A percentile compares a stretch with the other conserved stretches of the same genome.
Evolutionary conservation across 495 filamentous ascomycete species (phyloP).

Genomic region (Penicillium goetzii): DNA sequence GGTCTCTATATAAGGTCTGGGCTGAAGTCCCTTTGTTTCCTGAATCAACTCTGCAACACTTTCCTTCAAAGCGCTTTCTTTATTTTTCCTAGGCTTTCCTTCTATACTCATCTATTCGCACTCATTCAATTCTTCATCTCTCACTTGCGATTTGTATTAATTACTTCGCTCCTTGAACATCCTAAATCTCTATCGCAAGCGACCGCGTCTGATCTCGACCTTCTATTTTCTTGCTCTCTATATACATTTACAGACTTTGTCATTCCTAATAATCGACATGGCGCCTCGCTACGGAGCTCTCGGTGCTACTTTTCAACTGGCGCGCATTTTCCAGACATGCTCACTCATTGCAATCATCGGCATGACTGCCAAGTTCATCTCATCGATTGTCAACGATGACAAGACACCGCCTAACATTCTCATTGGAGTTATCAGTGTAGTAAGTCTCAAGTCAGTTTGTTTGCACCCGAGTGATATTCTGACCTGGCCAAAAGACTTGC

Average conservation of each 20-base stretch:
- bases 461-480: background rate
- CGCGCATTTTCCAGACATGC: slow-evolving; percentile 70
- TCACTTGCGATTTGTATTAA: background rate
- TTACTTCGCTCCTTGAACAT: background rate
- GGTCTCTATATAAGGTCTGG: slow-evolving; percentile 13
- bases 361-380: slow-evolving; percentile 80
- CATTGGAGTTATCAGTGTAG: slow-evolving; percentile 76
- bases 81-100: background rate
- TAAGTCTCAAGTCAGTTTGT: slow-evolving; percentile 52
- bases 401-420: slow-evolving; percentile 70
- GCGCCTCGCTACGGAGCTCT: slow-evolving; percentile 64
- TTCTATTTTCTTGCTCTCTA: background rate
- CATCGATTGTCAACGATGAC: slow-evolving; percentile 67
- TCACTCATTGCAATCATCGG: slow-evolving; percentile 81
- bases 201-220: background rate
- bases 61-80: slow-evolving; percentile 5
- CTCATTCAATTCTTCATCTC: background rate
- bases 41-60: slow-evolving; percentile 6
- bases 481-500: slow-evolving; percentile 57
- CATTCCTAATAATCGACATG: slow-evolving; percentile 27
- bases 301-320: slow-evolving; percentile 74
- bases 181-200: background rate
- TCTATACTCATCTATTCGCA: background rate
- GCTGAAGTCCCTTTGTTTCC: background rate
- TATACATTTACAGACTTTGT: background rate